Evolutionary conservation across 75 land plant genomes (phyloP).

Genomic region (Pinus taeda): DNA sequence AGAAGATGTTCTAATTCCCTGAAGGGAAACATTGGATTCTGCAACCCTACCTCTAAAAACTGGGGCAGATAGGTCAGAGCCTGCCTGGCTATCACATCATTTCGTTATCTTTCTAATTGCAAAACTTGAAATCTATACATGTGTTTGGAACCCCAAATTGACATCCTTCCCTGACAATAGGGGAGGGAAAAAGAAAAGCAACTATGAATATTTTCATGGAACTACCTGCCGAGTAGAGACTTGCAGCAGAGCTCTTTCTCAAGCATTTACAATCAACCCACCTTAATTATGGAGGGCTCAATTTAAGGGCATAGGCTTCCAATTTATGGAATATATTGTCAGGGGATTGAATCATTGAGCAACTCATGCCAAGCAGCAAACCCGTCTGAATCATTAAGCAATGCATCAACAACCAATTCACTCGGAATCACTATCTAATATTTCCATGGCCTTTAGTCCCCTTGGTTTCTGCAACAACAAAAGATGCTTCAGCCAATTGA

Average conservation of each 20-base stretch:
- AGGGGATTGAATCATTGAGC: background rate
- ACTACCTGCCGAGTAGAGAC: background rate
- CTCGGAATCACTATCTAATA: slow-evolving; percentile 51
- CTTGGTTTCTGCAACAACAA: slow-evolving; percentile 31
- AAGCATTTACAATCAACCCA: slow-evolving; percentile 2
- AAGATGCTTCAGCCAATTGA: background rate
- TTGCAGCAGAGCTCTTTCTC: background rate
- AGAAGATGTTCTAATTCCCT: slow-evolving; percentile 2
- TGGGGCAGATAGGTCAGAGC: slow-evolving; percentile 5
- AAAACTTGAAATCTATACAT: slow-evolving; percentile 4
- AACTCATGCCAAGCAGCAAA: background rate
- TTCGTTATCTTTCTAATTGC: background rate
- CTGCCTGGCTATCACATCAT: slow-evolving; percentile 6
- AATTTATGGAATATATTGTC: background rate
- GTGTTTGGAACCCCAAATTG: slow-evolving; percentile 1
- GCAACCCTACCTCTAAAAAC: slow-evolving; percentile 7
- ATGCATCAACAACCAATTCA: background rate
- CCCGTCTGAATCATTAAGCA: background rate
- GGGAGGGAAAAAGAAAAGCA: background rate
- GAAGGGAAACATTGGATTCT: background rate
- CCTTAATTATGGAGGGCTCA: background rate
- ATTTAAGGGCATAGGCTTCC: background rate
- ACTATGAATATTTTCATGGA: background rate
- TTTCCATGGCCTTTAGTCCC: slow-evolving; percentile 53
- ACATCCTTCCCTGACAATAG: slow-evolving; percentile 1